Evolutionary conservation across 345 rosid species (phyloP), one percentile per base, ranked within the genome.

Genomic region (Trapa bicornis): DNA sequence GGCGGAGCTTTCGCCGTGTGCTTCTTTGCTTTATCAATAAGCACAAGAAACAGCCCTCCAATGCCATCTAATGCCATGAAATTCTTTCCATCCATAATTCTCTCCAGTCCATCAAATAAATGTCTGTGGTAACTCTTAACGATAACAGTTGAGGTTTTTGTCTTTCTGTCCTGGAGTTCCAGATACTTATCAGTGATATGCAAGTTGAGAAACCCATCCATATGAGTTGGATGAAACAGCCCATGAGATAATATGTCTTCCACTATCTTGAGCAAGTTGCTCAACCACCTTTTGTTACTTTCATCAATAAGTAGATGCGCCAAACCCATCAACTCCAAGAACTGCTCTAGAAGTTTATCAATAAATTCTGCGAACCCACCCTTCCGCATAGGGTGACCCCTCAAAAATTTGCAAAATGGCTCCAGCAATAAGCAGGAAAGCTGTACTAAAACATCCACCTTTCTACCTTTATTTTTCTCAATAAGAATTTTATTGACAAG

Each of bases 81-180:
- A 62, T 81, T 78, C 82, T 83, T 91, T 75, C 64, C 73, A 67
- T 58, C 69, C 53, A 83, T 48, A 66, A 87, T 74, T 64, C 68
- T 75, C 71, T 85, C 79, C 48, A 89, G 75, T 80, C 81, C 84
- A 67, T 84, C 79, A 76, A 91, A 89, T 53, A 89, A 82, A 79
- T 89, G 89, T 68, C 93, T 82, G 54, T 94, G 97, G 69, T 94
- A 91, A 78, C 99, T 89, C 77, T 74, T 75, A 65, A 83, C 58
- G 15, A 73, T 68, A 15, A 69, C 73, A 74, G 76, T 85, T 58
- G 29, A 22, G 29, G 29, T 22, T 22, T 22, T 22, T 22, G 72
- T 67, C 64, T 79, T 67, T 11, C 73, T 85, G 68, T 75, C 83
- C 60, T 41, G 16, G 29, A 65, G 69, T 70, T 76, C 67, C 42